These are phyloP conservation scores for Hypoxylon sp. DNA, from an alignment of 2,329 filamentous ascomycete species.

Conservation along the genomic window DNA sequence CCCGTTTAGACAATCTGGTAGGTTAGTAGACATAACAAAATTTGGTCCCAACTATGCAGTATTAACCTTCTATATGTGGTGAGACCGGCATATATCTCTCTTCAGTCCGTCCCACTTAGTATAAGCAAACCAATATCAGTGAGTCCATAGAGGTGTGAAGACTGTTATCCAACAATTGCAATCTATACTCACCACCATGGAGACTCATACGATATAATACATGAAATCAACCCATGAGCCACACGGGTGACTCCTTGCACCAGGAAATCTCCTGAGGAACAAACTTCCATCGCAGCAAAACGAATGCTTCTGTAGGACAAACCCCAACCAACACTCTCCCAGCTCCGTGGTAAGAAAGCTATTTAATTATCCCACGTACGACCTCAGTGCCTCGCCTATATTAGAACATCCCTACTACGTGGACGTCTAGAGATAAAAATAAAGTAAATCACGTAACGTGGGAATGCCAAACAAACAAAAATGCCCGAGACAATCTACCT, in stretches of 20 bases:
- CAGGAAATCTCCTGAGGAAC: no score
- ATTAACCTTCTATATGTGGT: conserved; percentile 8
- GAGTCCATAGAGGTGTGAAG: conserved; percentile 6
- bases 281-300: no score
- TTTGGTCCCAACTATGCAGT: background rate
- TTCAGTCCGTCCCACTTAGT: conserved; percentile 10
- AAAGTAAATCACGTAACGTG: conserved; percentile 8
- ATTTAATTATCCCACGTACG: conserved; percentile 4
- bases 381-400: conserved; percentile 5
- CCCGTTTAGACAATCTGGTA: background rate
- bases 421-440: conserved; percentile 11
- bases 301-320: background rate
- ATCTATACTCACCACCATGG: background rate
- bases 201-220: background rate
- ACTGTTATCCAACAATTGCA: conserved; percentile 6
- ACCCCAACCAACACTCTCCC: background rate
- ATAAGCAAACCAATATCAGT: conserved; percentile 2
- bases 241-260: no score
- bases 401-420: conserved; percentile 1
- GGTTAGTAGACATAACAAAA: background rate
- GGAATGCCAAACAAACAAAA: conserved; percentile 10
- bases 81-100: background rate
- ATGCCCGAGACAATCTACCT: conserved; percentile 29
- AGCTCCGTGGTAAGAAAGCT: no score
- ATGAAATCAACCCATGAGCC: no score